Evolutionary conservation across 306 rosid species (phyloP).

Genomic region (Trifolium repens): DNA sequence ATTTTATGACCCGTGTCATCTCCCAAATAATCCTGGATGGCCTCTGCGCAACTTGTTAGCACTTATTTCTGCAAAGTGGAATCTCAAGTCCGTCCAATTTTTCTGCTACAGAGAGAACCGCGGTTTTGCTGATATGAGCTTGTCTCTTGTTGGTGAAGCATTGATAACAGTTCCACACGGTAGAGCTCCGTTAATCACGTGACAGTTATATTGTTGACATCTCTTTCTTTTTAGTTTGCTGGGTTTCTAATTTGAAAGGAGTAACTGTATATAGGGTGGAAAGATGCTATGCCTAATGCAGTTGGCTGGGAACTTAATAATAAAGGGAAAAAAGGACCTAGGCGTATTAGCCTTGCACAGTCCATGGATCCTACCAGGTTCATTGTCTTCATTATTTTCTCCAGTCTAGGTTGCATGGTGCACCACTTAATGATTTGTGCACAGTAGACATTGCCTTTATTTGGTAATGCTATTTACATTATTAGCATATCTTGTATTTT

Average conservation of each 20-base stretch:
- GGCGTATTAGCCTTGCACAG: constrained; percentile 85
- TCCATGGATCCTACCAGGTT: constrained; percentile 97
- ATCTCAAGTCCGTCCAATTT: constrained; percentile 70
- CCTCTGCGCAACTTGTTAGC: constrained; percentile 95
- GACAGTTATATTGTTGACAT: constrained; percentile 36
- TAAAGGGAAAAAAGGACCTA: constrained; percentile 68
- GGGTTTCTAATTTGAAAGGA: constrained; percentile 40
- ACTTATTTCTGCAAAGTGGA: constrained; percentile 75
- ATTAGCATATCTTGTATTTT: constrained; percentile 22
- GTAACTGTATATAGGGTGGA: constrained; percentile 57
- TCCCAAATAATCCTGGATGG: constrained; percentile 92
- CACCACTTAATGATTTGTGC: too few species aligned
- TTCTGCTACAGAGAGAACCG: constrained; percentile 93
- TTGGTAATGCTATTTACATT: constrained; percentile 6
- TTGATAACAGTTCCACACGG: constrained; percentile 68
- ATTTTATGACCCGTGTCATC: constrained; percentile 97
- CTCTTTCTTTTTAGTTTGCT: constrained; percentile 29
- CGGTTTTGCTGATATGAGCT: constrained; percentile 85
- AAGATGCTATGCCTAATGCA: constrained; percentile 61
- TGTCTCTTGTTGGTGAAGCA: constrained; percentile 89
- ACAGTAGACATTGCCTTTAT: background rate
- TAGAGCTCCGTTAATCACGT: constrained; percentile 48
- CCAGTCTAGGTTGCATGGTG: background rate
- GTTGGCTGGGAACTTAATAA: constrained; percentile 94
- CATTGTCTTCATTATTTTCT: constrained; percentile 16